A percentile compares a stretch with the other conserved stretches of the same genome.
phyloP scores from a whole-genome alignment of 2,329 filamentous ascomycete genomes.

The Penicillium brevicompactum region DNA sequence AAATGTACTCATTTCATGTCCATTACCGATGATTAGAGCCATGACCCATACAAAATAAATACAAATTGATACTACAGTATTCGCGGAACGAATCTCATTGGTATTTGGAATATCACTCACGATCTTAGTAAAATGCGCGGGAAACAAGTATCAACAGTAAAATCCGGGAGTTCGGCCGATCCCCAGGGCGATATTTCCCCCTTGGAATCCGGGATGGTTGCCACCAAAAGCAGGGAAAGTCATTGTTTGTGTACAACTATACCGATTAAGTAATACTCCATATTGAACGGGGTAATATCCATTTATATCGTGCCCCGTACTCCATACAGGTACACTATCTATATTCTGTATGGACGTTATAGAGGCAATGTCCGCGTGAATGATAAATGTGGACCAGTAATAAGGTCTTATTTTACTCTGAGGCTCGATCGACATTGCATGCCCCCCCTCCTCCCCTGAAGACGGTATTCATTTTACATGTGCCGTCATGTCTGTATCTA shows the following conservation, averaged over 20 bases:
- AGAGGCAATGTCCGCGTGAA: conserved; percentile 12
- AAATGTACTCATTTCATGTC: background rate
- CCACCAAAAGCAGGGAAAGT: too few relatives aligned
- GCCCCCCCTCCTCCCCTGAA: conserved; percentile 26
- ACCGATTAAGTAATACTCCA: background rate
- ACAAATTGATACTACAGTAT: too few relatives aligned
- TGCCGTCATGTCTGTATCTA: background rate
- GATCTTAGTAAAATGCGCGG: background rate
- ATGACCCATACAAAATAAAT: too few relatives aligned
- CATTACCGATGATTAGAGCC: background rate
- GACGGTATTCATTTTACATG: conserved; percentile 6
- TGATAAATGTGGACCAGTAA: conserved; percentile 15
- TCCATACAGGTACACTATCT: background rate
- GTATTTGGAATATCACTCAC: background rate
- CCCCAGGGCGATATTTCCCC: background rate
- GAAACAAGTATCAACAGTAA: too few relatives aligned
- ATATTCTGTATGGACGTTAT: background rate
- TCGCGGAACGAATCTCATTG: too few relatives aligned
- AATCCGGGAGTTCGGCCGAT: too few relatives aligned
- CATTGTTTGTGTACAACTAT: background rate
- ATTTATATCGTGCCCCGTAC: background rate
- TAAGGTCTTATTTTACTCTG: conserved; percentile 25
- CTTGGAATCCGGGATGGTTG: background rate
- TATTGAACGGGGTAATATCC: background rate
- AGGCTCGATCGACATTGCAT: conserved; percentile 39